Base-by-base conservation (phyloP, 2,329 filamentous ascomycete species). In the Cordyceps cateniannulata region DNA sequence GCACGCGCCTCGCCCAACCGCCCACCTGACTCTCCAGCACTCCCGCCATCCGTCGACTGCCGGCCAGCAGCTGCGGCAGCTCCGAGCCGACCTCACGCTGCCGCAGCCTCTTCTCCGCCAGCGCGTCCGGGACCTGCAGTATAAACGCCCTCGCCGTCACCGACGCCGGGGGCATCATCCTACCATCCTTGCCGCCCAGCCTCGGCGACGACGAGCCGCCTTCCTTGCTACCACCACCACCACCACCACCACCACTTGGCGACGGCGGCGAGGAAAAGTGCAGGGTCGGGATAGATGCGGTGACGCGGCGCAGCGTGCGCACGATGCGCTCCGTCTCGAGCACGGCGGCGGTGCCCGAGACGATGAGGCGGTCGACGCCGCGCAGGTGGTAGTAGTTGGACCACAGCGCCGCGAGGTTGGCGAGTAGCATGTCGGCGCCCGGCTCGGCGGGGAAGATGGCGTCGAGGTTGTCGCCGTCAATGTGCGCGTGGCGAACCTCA, bases 301-400 rank as follows among this genome's bases (percentile, higher is more conserved):
- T 59, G 25, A 58, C 61, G 50, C 61, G 56, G 25, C 56, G 55
- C 50, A 62, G 49, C n/a, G 61, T 56, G 22, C 52, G 49, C 2
- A 50, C 25, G 51, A 62, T 60, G 49, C 61, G 56, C 25, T 59
- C 56, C 51, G 51, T 57, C 27, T 60, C 51, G 42, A 62, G 56
- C 22, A 60, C 61, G 22, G 52, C 32, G 42, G 57, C 56, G 18
- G 61, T 53, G 57, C 61, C 61, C 16, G 56, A 62, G 20, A 62
- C 5, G 52, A 62, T 62, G 16, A 62, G 56, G 29, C 61, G 44
- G 32, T 59, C 57, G 35, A 62, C 61, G 56, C 61, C 61, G 50
- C 61, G 61, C 49, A 59, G 57, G 51, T 62, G 61, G 61, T 62
- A 62, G 56, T 62, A 62, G 51, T 62, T 62, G 25, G 56, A 49